These are phyloP conservation scores for Phytomonas francai DNA, from an alignment of 208 protist genomes.

Conservation along the genomic window DNA sequence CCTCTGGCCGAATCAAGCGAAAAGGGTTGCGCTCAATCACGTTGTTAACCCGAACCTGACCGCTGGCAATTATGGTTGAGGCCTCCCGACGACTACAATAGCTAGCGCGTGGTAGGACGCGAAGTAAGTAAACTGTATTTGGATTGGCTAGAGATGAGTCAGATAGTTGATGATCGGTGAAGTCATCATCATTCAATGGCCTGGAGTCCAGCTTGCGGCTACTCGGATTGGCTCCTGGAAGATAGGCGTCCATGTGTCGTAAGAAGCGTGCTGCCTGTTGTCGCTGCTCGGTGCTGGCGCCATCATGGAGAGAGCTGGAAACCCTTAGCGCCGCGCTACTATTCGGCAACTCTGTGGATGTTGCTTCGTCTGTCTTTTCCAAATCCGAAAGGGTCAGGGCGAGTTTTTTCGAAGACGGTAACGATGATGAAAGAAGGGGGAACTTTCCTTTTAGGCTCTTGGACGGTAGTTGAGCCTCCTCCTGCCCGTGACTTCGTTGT, in stretches of 20 bases:
- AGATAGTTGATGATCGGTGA: neutral
- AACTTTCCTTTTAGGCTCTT: neutral
- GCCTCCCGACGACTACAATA: constrained; percentile 81
- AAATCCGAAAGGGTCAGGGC: constrained; percentile 39
- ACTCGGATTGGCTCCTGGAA: neutral
- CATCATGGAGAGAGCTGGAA: neutral
- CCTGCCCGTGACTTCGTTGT: constrained; percentile 5
- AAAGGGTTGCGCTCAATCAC: constrained; percentile 84
- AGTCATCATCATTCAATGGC: neutral
- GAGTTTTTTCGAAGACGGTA: neutral
- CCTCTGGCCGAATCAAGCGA: constrained; percentile 54
- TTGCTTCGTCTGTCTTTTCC: constrained; percentile 10
- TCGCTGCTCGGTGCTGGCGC: neutral
- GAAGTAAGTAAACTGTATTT: constrained; percentile 57
- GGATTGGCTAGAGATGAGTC: neutral
- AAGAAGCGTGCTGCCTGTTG: neutral
- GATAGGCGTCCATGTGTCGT: neutral
- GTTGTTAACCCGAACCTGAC: constrained; percentile 79
- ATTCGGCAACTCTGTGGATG: neutral
- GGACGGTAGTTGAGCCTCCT: neutral
- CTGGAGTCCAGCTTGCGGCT: neutral
- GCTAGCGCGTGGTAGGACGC: constrained; percentile 64
- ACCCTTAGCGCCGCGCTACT: neutral
- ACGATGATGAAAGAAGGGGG: neutral
- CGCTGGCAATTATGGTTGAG: constrained; percentile 54